Base-by-base conservation (phyloP, 2,329 filamentous ascomycete species). In the Lasiodiplodia gonubiensis region DNA sequence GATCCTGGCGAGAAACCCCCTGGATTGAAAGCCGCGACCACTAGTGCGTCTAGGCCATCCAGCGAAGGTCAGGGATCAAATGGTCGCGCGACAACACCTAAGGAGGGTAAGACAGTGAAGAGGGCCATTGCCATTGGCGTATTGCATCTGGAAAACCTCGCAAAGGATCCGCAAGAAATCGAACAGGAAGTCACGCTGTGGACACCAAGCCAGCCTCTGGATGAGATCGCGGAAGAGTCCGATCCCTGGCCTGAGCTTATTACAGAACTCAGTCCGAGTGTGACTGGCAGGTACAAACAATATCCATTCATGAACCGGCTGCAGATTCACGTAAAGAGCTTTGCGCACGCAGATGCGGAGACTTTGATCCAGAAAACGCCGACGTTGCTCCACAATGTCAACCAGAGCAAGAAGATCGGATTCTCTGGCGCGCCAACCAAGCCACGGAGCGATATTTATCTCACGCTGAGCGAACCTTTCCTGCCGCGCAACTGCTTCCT, bases 341-440 rank as follows among this genome's bases (percentile, higher is more conserved):
- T 97, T 77, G 86, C 88, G 42, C 86, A 91, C 72, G 84, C 88
- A 1, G 93, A 98, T 73, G 89, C 93, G 0, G 93, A 97, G 71
- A 83, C 82, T 0, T 85, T 99, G 49, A 91, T 98, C 74, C 92
- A 91, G 74, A 89, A 90, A 57, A 97, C 93, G 3, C 95, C 95
- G 0, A 98, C 94, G 0, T 81, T 96, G 16, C 87, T 99, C 16
- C 90, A 96, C 61, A 90, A 91, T 63, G 87, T 98, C 68, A 85
- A 86, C 67, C 91, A 91, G 77, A 97, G 94, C 0, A 90, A 86
- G 73, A 95, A 95, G 77, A 94, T 98, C 78, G 95, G 94, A 2
- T 98, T 99, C 77, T 92, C 94, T 3, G 94, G 94, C 14, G 94
- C 94, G 1, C 94, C 95, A 0, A 93, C 91, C 0, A 94, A 93